phyloP scores from a whole-genome alignment of 306 rosid genomes.

The Hylodesmum podocarpum region DNA sequence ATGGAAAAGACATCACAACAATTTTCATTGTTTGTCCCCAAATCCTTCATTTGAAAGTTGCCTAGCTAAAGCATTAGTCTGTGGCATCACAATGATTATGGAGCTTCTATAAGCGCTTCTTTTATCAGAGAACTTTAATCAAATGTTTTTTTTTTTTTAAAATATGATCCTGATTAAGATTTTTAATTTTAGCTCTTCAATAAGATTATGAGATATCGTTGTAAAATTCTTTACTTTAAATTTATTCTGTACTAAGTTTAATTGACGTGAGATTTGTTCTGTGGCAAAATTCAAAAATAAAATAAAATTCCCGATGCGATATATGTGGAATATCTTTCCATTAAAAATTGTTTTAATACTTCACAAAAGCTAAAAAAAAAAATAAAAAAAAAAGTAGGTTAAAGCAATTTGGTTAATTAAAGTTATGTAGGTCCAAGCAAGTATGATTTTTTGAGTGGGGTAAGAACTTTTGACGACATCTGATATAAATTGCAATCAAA shows the following conservation, averaged over 20 bases:
- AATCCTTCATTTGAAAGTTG: conserved; percentile 15
- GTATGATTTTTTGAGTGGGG: conserved; percentile 42
- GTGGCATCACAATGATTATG: conserved; percentile 18
- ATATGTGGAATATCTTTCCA: neutral
- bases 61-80: neutral
- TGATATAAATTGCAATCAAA: neutral
- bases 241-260: too few relatives aligned
- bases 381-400: neutral
- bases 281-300: too few relatives aligned
- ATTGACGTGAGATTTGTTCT: too few relatives aligned
- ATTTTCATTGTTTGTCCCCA: conserved; percentile 45
- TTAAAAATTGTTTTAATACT: neutral
- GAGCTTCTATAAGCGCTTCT: neutral
- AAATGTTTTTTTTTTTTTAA: too few relatives aligned
- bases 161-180: too few relatives aligned
- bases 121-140: too few relatives aligned
- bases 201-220: too few relatives aligned
- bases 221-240: too few relatives aligned
- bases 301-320: neutral
- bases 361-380: neutral
- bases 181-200: too few relatives aligned
- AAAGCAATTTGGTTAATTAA: conserved; percentile 29
- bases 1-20: conserved; percentile 33
- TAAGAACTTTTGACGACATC: conserved; percentile 32
- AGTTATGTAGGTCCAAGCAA: conserved; percentile 33